Percentiles rank a stretch among this genome's conserved stretches.
Evolutionary conservation across 768 basidiomycete genomes (phyloP).

Genomic region (Trametes coccinea): DNA sequence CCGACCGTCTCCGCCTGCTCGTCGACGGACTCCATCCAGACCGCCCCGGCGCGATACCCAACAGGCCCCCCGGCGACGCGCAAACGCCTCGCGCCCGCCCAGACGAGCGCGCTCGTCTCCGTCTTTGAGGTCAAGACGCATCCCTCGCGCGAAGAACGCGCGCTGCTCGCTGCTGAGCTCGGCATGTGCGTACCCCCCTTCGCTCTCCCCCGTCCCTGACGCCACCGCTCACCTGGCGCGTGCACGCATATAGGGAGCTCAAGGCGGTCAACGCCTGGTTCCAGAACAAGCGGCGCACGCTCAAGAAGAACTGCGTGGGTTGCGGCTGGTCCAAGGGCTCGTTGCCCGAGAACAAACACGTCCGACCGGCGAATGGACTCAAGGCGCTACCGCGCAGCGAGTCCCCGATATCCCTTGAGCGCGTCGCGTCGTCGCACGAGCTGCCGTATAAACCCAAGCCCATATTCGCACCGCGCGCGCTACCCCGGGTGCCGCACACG

Average conservation of each 20-base stretch:
- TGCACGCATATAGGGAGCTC: constrained; percentile 37
- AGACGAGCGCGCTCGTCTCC: constrained; percentile 37
- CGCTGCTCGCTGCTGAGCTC: constrained; percentile 39
- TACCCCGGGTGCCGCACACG: constrained; percentile 18
- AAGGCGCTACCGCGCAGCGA: constrained; percentile 33
- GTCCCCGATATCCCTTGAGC: constrained; percentile 49
- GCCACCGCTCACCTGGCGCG: background rate
- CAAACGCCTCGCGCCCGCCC: constrained; percentile 31
- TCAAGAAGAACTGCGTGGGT: constrained; percentile 36
- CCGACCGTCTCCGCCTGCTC: constrained; percentile 13
- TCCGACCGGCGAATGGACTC: constrained; percentile 25
- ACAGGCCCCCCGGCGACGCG: constrained; percentile 26
- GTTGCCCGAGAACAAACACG: constrained; percentile 23
- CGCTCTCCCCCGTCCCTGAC: too few species aligned
- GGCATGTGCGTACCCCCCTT: constrained; percentile 36
- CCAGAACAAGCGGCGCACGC: constrained; percentile 74
- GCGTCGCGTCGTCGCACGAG: constrained; percentile 56
- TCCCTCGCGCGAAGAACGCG: constrained; percentile 45
- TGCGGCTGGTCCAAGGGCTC: constrained; percentile 24
- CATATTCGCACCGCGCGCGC: constrained; percentile 16
- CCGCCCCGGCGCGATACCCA: background rate
- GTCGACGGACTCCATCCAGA: constrained; percentile 5
- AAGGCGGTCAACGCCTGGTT: constrained; percentile 73
- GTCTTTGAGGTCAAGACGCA: constrained; percentile 40
- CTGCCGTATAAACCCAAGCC: constrained; percentile 25